Evolutionary conservation across 495 filamentous ascomycete species (phyloP), one percentile per base, ranked within the genome.

Genomic region (Aspergillus ellipticus): DNA sequence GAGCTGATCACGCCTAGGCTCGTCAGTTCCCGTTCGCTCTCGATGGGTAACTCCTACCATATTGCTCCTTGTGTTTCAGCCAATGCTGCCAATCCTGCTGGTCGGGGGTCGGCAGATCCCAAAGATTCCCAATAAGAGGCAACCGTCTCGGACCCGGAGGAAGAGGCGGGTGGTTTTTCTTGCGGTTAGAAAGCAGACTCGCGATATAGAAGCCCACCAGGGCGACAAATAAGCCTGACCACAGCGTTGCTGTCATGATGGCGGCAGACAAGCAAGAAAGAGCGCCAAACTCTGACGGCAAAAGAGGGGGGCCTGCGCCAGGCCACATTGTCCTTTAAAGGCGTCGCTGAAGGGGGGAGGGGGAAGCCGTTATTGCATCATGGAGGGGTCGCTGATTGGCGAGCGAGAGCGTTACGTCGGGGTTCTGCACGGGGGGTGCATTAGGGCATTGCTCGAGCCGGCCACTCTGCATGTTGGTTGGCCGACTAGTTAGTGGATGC

Each of bases 31-130:
- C 8, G n/a, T 10, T 39, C 11, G 51, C 42, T 29, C 55, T 15
- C 24, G 16, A 24, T 28, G 43, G 20, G 26, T 35, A 1, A 4
- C 26, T 46, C 48, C 11, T 51, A 67, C 66, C 78, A 55, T 82
- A 82, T 10, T 69, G 49, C 29, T 79, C 73, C 49, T 80, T 81
- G 56, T 80, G 78, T 51, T 76, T 69, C 1, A 77, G 50, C 79
- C 79, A 82, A 55, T 81, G 78, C 19, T 70, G 51, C 53, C 66
- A 72, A 55, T 81, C 78, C 1, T 66, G 63, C 15, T 51, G 55
- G 0, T 73, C 76, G 10, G 68, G 54, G 13, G 66, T 54, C 7
- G 79, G 79, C 3, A 80, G 58, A 49, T 81, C 75, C 7, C 59
- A 55, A 8, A 81, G n/a, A 60, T 81, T 81, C 6, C 80, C 77